Evolutionary conservation across 2,329 filamentous ascomycete species (phyloP).

Genomic region (Cercospora canescens): DNA sequence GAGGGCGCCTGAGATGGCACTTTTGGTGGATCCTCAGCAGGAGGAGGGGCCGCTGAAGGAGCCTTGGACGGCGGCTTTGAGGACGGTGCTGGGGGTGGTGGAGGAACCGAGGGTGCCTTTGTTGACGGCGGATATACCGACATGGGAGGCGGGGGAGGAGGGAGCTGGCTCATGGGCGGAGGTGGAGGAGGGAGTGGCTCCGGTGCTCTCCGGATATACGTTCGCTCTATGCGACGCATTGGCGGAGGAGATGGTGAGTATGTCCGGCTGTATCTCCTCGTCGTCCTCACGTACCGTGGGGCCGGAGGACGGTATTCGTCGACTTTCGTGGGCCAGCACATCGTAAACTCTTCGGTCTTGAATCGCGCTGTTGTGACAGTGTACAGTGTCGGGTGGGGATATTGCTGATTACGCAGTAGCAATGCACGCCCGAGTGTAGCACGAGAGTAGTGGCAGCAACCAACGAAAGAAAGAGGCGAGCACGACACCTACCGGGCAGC

Average conservation of each 20-base stretch:
- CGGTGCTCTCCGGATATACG: slow-evolving; percentile 24
- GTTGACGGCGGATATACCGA: slow-evolving; percentile 19
- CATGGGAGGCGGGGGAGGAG: slow-evolving; percentile 15
- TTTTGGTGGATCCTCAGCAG: background rate
- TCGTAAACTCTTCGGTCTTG: background rate
- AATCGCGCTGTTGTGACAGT: background rate
- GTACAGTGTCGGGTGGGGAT: background rate
- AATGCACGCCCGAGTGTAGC: background rate
- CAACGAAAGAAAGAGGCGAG: background rate
- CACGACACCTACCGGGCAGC: slow-evolving; percentile 3
- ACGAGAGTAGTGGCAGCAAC: background rate
- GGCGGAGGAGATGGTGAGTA: slow-evolving; percentile 26
- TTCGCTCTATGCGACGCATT: slow-evolving; percentile 23
- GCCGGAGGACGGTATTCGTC: slow-evolving; percentile 17
- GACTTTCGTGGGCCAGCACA: slow-evolving; percentile 12
- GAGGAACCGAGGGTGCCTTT: slow-evolving; percentile 13
- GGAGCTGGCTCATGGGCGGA: slow-evolving; percentile 3
- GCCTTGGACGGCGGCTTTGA: background rate
- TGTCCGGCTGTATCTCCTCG: slow-evolving; percentile 13
- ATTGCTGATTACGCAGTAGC: background rate
- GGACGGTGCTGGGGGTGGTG: background rate
- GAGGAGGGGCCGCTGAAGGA: background rate
- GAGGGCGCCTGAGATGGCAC: background rate
- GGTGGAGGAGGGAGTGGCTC: slow-evolving; percentile 15
- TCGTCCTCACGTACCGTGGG: slow-evolving; percentile 10